phyloP scores from a whole-genome alignment of 2,329 filamentous ascomycete species.

The Beauveria medogensis region DNA sequence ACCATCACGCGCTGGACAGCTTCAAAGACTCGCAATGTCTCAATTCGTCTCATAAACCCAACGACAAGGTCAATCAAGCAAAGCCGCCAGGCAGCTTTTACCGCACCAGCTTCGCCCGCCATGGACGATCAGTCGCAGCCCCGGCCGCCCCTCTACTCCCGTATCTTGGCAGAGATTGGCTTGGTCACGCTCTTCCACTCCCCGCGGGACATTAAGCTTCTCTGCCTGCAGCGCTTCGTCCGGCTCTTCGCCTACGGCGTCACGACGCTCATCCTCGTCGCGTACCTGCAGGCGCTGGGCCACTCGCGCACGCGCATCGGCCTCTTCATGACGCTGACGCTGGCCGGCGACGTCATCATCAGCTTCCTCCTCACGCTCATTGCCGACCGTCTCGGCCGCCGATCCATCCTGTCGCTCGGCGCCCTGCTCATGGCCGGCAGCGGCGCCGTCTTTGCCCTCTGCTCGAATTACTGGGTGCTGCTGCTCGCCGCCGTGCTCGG shows the following conservation, averaged over 20 bases:
- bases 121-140: neutral
- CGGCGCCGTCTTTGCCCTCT: slow-evolving; percentile 46
- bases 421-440: slow-evolving; percentile 47
- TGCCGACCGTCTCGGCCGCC: slow-evolving; percentile 49
- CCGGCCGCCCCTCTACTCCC: neutral
- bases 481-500: slow-evolving; percentile 50
- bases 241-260: slow-evolving; percentile 56
- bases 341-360: slow-evolving; percentile 50
- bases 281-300: slow-evolving; percentile 43
- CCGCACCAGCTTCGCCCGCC: neutral
- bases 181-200: slow-evolving; percentile 7
- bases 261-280: slow-evolving; percentile 48
- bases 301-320: slow-evolving; percentile 46
- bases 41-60: neutral
- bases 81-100: too few relatives aligned
- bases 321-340: slow-evolving; percentile 58
- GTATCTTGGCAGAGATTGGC: slow-evolving; percentile 1
- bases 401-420: slow-evolving; percentile 44
- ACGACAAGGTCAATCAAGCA: too few relatives aligned
- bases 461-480: slow-evolving; percentile 48
- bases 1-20: neutral
- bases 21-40: too few relatives aligned
- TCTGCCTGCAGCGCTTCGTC: slow-evolving; percentile 51
- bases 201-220: slow-evolving; percentile 43
- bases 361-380: slow-evolving; percentile 51